Base-by-base conservation (phyloP, 495 filamentous ascomycete genomes). In the Podospora sp. region DNA sequence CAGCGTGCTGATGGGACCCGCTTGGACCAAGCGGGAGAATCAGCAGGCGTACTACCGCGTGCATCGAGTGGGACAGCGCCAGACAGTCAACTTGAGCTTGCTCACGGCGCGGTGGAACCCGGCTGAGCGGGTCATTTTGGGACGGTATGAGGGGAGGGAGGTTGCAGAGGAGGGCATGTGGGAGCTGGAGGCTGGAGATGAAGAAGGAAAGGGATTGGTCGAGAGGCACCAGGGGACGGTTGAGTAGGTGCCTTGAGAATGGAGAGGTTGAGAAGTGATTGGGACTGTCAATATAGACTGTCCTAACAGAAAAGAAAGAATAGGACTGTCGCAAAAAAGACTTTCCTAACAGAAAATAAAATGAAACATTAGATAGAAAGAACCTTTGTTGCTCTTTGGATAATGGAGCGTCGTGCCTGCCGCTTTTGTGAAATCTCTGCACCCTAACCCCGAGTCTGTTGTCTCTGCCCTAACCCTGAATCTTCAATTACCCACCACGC, bases 21-120 rank as follows among this genome's bases (percentile, higher is more conserved):
- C 66, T 7, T 73, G 72, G 67, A 72, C 68, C 9, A 69, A 69
- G 69, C 58, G 72, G 20, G 72, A 73, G 53, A 69, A 61, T 33
- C 68, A 70, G 65, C 74, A 76, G 72, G 74, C 68, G 9, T 75
- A 69, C 50, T 69, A 68, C 33, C 72, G 74, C 1, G 66, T 68
- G 3, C 69, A 73, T 24, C 69, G 74, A 5, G 68, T 73, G 22
- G 70, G 72, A 26, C 74, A 76, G 67, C 63, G 40, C 62, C 46
- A 61, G 63, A 20, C 62, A 33, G 67, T 63, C 3, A 49, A 53
- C 60, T 25, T 75, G 67, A 20, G 40, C 60, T 12, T 73, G 58
- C 29, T 73, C 29, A 68, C 63, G 20, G 49, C 26, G 12, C 22
- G 67, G 60, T 73, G 73, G 73, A 71, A 72, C 22, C 70, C 71